Base-by-base conservation (phyloP, 306 rosid genomes). In the Pterocarpus macrocarpus region DNA sequence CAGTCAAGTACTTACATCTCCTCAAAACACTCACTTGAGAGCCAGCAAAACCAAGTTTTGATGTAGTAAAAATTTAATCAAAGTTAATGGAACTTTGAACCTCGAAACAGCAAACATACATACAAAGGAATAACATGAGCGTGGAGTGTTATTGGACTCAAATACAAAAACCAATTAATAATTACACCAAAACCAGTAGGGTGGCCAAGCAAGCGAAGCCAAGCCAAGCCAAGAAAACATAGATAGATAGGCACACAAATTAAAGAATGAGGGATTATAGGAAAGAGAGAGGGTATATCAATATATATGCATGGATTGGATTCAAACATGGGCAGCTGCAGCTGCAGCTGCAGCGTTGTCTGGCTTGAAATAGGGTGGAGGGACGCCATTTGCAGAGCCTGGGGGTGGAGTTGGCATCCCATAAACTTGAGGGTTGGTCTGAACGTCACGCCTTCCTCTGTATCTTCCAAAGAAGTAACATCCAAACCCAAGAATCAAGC, bases 351-450 rank as follows among this genome's bases (percentile, higher is more conserved):
- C 28, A 43, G 87, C 30, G 50, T 81, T 77, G 77, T 83, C 75
- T 16, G 90, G 87, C 75, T 95, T 92, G 89, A 69, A 84, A 59
- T 73, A 67, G 2, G 83, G 71, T 9, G 79, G 77, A 43, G 90
- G 73, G 22, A 39, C 43, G 9, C 81, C 2, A 41, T 32, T 16
- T 14, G 73, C 6, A 13, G 84, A 45, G 84, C 92, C 91, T 0
- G 92, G 95, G 0, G 98, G 99, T 1, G 97, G 97, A 65, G 86
- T 43, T 2, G 97, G 97, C 75, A 84, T 80, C 22, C 97, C 97
- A 69, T 84, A 93, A 44, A 89, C 85, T 77, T 93, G 99, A 2
- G 97, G 86, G 17, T 82, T 89, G 41, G 87, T 87, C 32, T 80
- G 81, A 0, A 85, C 84, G 2, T 91, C 97, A n/a, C 69, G 81